A percentile compares a stretch with the other conserved stretches of the same genome.
phyloP scores from a whole-genome alignment of 257 asterid species.

The Osmanthus fragrans region DNA sequence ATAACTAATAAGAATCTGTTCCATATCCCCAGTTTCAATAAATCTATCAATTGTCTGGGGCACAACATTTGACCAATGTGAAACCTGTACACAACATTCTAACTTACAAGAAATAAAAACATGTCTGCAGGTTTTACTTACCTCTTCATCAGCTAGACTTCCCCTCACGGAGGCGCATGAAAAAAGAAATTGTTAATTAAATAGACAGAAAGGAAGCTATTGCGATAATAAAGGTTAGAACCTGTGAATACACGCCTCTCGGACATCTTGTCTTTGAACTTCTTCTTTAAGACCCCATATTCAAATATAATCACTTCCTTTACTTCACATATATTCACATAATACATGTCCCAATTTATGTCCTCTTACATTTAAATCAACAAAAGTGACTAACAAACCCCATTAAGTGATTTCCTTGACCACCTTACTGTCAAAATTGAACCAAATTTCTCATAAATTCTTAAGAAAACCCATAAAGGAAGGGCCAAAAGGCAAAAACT shows the following conservation, averaged over 20 bases:
- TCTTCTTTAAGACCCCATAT: slow-evolving; percentile 76
- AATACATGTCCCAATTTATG: background rate
- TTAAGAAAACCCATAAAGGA: no score
- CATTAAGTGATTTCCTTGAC: background rate
- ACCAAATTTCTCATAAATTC: no score
- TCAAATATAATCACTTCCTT: slow-evolving; percentile 23
- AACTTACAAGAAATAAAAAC: slow-evolving; percentile 16
- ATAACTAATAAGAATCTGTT: slow-evolving; percentile 70
- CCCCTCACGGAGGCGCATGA: slow-evolving; percentile 74
- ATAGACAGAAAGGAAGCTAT: slow-evolving; percentile 18
- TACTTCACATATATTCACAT: background rate
- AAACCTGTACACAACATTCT: background rate
- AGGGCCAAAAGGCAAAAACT: no score
- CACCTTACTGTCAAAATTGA: background rate
- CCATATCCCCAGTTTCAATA: slow-evolving; percentile 96
- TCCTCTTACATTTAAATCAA: background rate
- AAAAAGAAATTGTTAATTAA: slow-evolving; percentile 22
- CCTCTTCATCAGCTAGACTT: slow-evolving; percentile 92
- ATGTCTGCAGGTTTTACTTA: slow-evolving; percentile 14
- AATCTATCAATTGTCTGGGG: slow-evolving; percentile 81
- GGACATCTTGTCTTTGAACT: slow-evolving; percentile 78
- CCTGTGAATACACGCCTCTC: slow-evolving; percentile 68
- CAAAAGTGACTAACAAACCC: background rate
- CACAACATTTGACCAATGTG: slow-evolving; percentile 27
- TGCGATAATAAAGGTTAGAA: slow-evolving; percentile 27